These are phyloP conservation scores for Ophiostoma himal-ulmi DNA, from an alignment of 2,329 filamentous ascomycete genomes.

Conservation along the genomic window DNA sequence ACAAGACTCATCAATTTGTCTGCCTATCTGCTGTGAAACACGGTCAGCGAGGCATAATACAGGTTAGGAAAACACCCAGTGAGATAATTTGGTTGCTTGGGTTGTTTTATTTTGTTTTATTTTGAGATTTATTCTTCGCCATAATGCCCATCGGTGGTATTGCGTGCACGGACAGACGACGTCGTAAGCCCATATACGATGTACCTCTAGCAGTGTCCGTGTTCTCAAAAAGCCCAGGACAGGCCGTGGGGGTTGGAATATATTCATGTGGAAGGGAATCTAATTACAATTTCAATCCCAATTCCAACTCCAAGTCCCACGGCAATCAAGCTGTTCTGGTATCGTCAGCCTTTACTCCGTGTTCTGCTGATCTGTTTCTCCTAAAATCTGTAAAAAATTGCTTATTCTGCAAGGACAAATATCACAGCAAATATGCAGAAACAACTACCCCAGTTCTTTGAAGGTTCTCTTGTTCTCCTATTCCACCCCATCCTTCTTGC, in stretches of 20 bases:
- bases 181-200: constrained; percentile 6
- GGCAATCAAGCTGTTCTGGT: background rate
- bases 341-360: background rate
- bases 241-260: constrained; percentile 7
- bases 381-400: background rate
- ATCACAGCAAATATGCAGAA: background rate
- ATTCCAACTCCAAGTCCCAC: background rate
- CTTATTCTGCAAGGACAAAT: background rate
- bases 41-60: background rate
- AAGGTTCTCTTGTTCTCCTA: background rate
- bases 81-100: background rate
- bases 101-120: background rate
- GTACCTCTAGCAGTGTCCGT: background rate
- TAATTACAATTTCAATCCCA: background rate
- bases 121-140: background rate
- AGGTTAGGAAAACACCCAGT: background rate
- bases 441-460: too few species aligned
- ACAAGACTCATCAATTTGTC: background rate
- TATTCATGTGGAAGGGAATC: constrained; percentile 12
- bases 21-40: constrained; percentile 3
- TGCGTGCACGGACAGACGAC: background rate
- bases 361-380: background rate
- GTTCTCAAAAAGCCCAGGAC: background rate
- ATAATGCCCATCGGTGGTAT: background rate
- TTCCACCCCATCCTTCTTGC: background rate